These are phyloP conservation scores for Ustilago lituana DNA, from an alignment of 1,284 basidiomycete genomes.

Conservation along the genomic window DNA sequence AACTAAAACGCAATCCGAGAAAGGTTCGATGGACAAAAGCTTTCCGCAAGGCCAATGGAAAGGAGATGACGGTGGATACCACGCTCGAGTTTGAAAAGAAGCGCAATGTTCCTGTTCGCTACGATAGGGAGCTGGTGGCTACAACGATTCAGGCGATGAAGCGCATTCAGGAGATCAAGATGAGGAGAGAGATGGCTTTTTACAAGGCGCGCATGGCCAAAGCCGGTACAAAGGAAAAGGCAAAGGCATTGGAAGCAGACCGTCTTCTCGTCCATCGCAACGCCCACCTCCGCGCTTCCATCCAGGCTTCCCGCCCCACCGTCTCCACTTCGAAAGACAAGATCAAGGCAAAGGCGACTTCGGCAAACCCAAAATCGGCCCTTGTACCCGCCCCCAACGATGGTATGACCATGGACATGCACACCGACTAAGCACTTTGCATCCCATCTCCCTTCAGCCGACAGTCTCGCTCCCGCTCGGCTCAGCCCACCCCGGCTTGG, in stretches of 20 bases:
- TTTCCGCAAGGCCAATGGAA: slow-evolving; percentile 97
- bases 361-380: slow-evolving; percentile 51
- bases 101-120: slow-evolving; percentile 95
- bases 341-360: slow-evolving; percentile 52
- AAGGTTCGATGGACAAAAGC: slow-evolving; percentile 99
- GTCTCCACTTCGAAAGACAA: slow-evolving; percentile 42
- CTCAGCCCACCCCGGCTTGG: too few species aligned
- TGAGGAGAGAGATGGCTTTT: slow-evolving; percentile 92
- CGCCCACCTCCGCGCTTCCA: slow-evolving; percentile 57
- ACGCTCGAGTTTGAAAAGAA: slow-evolving; percentile 99
- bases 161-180: slow-evolving; percentile 90
- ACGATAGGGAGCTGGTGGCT: slow-evolving; percentile 91
- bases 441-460: neutral
- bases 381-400: slow-evolving; percentile 48
- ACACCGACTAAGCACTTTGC: slow-evolving; percentile 54
- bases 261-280: slow-evolving; percentile 61
- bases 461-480: neutral
- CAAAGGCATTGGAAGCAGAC: slow-evolving; percentile 58
- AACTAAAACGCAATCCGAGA: slow-evolving; percentile 99
- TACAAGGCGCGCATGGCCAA: slow-evolving; percentile 69
- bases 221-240: slow-evolving; percentile 58
- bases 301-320: slow-evolving; percentile 36
- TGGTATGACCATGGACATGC: slow-evolving; percentile 57
- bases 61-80: slow-evolving; percentile 99
- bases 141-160: slow-evolving; percentile 98